These are phyloP conservation scores for Albatrellus ellisii DNA, from an alignment of 768 basidiomycete genomes.

Conservation along the genomic window DNA sequence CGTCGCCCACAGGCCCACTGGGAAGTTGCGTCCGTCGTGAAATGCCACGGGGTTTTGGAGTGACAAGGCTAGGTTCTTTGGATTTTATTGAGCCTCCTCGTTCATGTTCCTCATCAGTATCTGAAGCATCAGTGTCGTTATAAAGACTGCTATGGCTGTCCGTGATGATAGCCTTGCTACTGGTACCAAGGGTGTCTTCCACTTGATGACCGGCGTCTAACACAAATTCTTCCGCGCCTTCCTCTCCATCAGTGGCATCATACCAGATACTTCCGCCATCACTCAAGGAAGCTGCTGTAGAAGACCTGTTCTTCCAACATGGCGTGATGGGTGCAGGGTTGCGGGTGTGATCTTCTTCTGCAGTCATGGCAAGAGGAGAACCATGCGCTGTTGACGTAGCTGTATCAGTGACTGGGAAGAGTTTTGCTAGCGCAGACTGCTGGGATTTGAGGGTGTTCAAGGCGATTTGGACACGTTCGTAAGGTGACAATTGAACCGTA, in stretches of 20 bases:
- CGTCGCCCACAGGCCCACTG: conserved; percentile 48
- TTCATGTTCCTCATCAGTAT: conserved; percentile 41
- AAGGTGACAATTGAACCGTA: conserved; percentile 11
- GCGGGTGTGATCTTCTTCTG: conserved; percentile 32
- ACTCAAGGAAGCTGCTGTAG: conserved; percentile 17
- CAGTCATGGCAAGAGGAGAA: conserved; percentile 29
- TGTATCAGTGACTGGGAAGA: conserved; percentile 15
- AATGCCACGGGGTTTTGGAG: conserved; percentile 28
- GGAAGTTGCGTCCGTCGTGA: conserved; percentile 46
- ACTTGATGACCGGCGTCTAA: conserved; percentile 22
- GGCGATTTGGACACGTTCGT: conserved; percentile 33
- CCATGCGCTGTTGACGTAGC: conserved; percentile 15
- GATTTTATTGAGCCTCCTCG: conserved; percentile 22
- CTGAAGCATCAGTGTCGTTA: conserved; percentile 38
- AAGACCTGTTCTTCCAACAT: conserved; percentile 14
- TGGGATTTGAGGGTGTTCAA: conserved; percentile 47
- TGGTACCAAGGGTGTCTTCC: conserved; percentile 16
- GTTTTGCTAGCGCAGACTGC: conserved; percentile 36
- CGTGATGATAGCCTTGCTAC: conserved; percentile 22
- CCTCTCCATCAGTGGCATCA: conserved; percentile 48
- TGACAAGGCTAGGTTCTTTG: conserved; percentile 2
- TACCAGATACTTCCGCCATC: conserved; percentile 47
- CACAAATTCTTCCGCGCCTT: conserved; percentile 60
- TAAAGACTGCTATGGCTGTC: conserved; percentile 31
- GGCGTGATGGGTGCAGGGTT: conserved; percentile 10